Conservation (phyloP, 1,139 yeast genomes). For the Suhomyces bribrorum region DNA sequence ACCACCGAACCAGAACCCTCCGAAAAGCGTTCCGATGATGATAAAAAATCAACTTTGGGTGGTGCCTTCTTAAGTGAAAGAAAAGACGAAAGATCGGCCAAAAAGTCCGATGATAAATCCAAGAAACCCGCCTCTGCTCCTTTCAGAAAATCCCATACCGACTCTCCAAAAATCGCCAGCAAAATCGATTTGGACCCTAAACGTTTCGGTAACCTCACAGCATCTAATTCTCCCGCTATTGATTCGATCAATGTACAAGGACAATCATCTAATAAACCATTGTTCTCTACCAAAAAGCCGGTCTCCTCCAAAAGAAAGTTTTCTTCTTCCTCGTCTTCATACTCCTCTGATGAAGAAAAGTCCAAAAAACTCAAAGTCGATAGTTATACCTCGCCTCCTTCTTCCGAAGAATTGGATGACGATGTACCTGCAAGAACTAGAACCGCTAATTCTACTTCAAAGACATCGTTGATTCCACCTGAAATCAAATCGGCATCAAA, state of each 20-base stretch:
- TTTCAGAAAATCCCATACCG: conserved; percentile 23
- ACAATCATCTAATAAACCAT: not conserved
- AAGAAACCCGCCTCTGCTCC: conserved; percentile 10
- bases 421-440: conserved; percentile 8
- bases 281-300: conserved; percentile 8
- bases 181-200: conserved; percentile 5
- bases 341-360: conserved; percentile 23
- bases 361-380: conserved; percentile 17
- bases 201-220: conserved; percentile 6
- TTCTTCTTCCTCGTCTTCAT: conserved; percentile 21
- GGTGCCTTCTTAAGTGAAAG: conserved; percentile 22
- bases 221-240: conserved; percentile 14
- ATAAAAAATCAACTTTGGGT: conserved; percentile 21
- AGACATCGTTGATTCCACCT: conserved; percentile 7
- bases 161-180: conserved; percentile 19
- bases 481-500: conserved; percentile 18
- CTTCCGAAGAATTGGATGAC: conserved; percentile 18
- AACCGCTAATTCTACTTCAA: conserved; percentile 14
- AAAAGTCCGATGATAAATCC: conserved; percentile 13
- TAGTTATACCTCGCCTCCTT: conserved; percentile 21
- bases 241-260: conserved; percentile 2
- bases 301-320: conserved; percentile 15
- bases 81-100: conserved; percentile 1
- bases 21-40: conserved; percentile 11
- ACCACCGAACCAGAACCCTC: conserved; percentile 19